phyloP scores from a whole-genome alignment of 176 grass and related monocot genomes.

The Eragrostis nindensis region DNA sequence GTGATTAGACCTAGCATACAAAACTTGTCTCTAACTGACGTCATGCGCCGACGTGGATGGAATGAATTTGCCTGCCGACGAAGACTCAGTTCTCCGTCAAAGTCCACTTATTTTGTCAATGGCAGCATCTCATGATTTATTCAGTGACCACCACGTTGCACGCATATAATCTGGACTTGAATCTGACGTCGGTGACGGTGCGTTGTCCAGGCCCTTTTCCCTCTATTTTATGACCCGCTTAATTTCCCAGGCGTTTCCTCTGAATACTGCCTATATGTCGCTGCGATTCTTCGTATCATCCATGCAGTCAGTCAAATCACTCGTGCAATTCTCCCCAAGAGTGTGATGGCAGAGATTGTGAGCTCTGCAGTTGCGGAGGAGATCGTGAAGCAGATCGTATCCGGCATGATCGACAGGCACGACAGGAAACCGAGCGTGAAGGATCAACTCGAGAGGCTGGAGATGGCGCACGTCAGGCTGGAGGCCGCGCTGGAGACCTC shows the following conservation, averaged over 20 bases:
- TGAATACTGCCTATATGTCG: neutral
- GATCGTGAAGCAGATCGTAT: neutral
- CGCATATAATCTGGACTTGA: neutral
- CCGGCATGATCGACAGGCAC: neutral
- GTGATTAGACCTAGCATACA: too few relatives aligned
- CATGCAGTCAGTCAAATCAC: neutral
- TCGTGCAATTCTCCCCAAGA: neutral
- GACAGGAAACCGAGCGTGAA: neutral
- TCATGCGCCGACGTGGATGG: too few relatives aligned
- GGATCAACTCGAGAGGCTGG: neutral
- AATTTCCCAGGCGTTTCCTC: neutral
- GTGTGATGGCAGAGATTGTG: neutral
- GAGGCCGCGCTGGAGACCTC: neutral
- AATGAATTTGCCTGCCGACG: too few relatives aligned
- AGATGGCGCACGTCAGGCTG: slow-evolving; percentile 30
- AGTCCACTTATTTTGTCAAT: neutral
- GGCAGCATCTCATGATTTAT: neutral
- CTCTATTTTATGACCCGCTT: neutral
- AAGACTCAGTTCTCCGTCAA: neutral
- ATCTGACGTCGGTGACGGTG: neutral
- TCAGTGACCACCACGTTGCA: neutral
- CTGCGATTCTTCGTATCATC: neutral
- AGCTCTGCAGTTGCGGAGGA: neutral
- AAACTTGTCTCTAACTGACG: too few relatives aligned
- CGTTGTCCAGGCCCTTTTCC: neutral